A percentile compares a stretch with the other conserved stretches of the same genome.
These are phyloP conservation scores for Theileria parva DNA, from an alignment of 169 alveolate species.

Conservation along the genomic window DNA sequence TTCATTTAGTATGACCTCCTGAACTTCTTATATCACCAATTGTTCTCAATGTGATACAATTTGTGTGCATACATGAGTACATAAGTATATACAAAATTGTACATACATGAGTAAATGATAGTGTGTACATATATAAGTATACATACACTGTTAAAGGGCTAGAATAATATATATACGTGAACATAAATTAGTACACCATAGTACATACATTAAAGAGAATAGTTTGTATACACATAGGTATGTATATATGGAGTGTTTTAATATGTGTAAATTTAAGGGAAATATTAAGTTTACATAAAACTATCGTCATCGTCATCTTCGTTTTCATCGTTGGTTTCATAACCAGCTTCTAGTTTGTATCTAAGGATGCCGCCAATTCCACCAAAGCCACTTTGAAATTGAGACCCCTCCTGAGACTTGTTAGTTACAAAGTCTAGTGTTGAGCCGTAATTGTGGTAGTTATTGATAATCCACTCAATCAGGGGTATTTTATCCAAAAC, in stretches of 20 bases:
- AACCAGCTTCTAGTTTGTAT: slow-evolving; percentile 88
- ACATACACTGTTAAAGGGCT: too few relatives aligned
- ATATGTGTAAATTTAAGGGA: background rate
- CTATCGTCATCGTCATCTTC: slow-evolving; percentile 72
- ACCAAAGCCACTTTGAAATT: slow-evolving; percentile 97
- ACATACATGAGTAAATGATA: too few relatives aligned
- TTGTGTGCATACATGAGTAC: background rate
- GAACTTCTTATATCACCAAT: background rate
- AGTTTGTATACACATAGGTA: background rate
- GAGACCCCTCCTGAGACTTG: slow-evolving; percentile 97
- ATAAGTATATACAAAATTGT: too few relatives aligned
- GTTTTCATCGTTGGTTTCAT: slow-evolving; percentile 65
- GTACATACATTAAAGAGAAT: too few relatives aligned
- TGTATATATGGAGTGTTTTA: background rate
- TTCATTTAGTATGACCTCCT: background rate
- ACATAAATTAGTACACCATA: background rate
- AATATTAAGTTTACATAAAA: slow-evolving; percentile 42
- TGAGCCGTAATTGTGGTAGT: slow-evolving; percentile 93
- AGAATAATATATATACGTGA: too few relatives aligned
- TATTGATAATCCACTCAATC: slow-evolving; percentile 96
- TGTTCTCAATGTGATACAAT: background rate
- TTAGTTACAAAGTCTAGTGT: slow-evolving; percentile 94
- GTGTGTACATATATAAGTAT: too few relatives aligned
- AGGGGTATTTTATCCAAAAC: slow-evolving; percentile 87
- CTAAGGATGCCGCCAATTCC: slow-evolving; percentile 99